Evolutionary conservation across 2,329 filamentous ascomycete genomes (phyloP), one percentile per base, ranked within the genome.

Genomic region (Alternaria viburni): DNA sequence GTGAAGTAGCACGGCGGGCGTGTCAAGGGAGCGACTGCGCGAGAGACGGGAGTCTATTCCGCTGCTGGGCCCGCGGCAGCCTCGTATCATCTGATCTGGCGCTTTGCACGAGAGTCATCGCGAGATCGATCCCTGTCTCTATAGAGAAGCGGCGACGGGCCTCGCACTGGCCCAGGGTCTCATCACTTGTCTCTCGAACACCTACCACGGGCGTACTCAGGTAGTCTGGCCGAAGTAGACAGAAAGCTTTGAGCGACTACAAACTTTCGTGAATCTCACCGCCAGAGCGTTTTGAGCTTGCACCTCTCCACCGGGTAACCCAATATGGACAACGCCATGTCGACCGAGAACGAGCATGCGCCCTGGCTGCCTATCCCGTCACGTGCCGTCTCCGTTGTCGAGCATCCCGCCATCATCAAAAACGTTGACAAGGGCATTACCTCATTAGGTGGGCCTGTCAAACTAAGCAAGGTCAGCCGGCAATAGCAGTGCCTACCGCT

Each of bases 341-440:
- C 26, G 32, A 57, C 41, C 61, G 50, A 49, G 57, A 58, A 50
- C 32, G 56, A 65, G 58, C 61, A 55, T 28, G 73, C 74, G 30
- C 84, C 86, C 1, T 83, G 82, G 74, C 86, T 86, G 72, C 63
- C 73, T 9, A 81, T 91, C 43, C 86, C 87, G 3, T 69, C 79
- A 41, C 81, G 83, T 64, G 81, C 83, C 55, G 81, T 91, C 51
- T 83, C 90, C 57, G 85, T 84, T 64, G 83, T 92, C 50, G 90
- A 92, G 74, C 89, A 91, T 79, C 90, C 90, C 56, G 88, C 87
- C 74, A 84, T 91, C 57, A 80, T 91, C 71, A 86, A 85, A 73
- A 88, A 91, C 76, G 76, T 90, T 60, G 86, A 90, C 73, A 89
- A 86, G 73, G 89, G 84, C 62, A 82, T 91, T 68, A 82, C 85